These are phyloP conservation scores for Clonostachys byssicola DNA, from an alignment of 2,329 filamentous ascomycete species.

Conservation along the genomic window DNA sequence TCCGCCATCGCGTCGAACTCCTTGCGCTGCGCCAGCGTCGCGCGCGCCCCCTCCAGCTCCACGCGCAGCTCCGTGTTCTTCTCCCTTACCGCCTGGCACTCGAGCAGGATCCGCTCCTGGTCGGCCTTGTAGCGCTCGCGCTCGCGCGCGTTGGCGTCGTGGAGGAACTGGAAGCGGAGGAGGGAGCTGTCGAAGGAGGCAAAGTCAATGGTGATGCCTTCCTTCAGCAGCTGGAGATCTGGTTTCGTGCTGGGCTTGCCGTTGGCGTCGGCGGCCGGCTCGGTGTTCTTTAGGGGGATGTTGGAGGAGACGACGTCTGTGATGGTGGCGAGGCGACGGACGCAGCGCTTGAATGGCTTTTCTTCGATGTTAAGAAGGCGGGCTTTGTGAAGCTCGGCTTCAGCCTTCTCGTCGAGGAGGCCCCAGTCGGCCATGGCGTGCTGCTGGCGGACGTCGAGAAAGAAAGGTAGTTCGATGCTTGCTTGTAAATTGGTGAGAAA, in stretches of 20 bases:
- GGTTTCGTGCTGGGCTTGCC: conserved; percentile 38
- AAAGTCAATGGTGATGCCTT: conserved; percentile 85
- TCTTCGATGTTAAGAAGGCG: conserved; percentile 89
- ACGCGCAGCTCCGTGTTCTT: conserved; percentile 68
- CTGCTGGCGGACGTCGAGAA: not conserved
- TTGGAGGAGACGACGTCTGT: conserved; percentile 51
- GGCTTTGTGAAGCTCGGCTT: conserved; percentile 81
- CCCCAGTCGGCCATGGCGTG: conserved; percentile 48
- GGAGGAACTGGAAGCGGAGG: conserved; percentile 81
- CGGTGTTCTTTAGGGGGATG: conserved; percentile 8
- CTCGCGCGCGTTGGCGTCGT: conserved; percentile 77
- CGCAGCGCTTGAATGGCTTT: conserved; percentile 85
- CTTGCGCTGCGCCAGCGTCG: conserved; percentile 73
- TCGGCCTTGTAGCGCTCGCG: conserved; percentile 79
- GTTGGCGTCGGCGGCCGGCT: conserved; percentile 30
- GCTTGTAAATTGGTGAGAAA: not conserved
- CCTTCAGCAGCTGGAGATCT: conserved; percentile 65
- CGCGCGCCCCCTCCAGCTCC: conserved; percentile 74
- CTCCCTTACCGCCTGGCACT: conserved; percentile 72
- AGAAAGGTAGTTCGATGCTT: not conserved
- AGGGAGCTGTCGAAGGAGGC: conserved; percentile 83
- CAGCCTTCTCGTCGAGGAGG: conserved; percentile 69
- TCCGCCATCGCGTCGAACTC: conserved; percentile 85
- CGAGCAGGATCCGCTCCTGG: conserved; percentile 72
- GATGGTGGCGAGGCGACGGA: conserved; percentile 71